phyloP scores from a whole-genome alignment of 2,329 filamentous ascomycete species.

The Emergomyces orientalis region DNA sequence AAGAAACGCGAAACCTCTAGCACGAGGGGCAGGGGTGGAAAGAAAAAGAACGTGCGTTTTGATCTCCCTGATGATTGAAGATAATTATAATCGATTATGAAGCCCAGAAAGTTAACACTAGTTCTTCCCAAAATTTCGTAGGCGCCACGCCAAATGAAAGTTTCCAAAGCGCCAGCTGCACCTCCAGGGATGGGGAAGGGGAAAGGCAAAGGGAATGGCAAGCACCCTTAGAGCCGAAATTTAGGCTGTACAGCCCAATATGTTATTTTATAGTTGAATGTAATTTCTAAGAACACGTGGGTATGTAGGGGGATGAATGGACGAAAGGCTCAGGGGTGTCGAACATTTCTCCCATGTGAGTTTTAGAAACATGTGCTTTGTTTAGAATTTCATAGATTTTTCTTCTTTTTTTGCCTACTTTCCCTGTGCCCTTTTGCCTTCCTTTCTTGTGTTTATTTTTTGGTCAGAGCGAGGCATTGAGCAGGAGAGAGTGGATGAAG shows the following conservation, averaged over 20 bases:
- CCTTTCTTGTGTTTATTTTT: neutral
- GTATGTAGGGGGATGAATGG: neutral
- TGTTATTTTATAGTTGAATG: neutral
- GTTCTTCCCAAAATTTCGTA: neutral
- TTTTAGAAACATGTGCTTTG: neutral
- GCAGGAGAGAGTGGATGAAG: neutral
- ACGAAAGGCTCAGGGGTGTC: neutral
- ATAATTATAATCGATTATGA: neutral
- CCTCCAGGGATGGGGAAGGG: neutral
- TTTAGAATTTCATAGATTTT: neutral
- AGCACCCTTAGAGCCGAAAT: neutral
- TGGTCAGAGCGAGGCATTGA: neutral
- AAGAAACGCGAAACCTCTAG: neutral
- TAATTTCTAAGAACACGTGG: neutral
- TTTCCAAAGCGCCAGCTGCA: neutral
- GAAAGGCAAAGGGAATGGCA: slow-evolving; percentile 3
- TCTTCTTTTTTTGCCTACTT: neutral
- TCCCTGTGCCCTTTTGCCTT: neutral
- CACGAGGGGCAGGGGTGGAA: neutral
- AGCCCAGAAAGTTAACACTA: slow-evolving; percentile 1
- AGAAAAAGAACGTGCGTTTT: slow-evolving; percentile 12
- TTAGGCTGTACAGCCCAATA: neutral
- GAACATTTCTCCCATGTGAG: neutral
- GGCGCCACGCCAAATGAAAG: neutral
- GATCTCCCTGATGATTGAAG: slow-evolving; percentile 8